These are phyloP conservation scores for Trypanosoma theileri DNA, from an alignment of 208 protist species.

Conservation along the genomic window DNA sequence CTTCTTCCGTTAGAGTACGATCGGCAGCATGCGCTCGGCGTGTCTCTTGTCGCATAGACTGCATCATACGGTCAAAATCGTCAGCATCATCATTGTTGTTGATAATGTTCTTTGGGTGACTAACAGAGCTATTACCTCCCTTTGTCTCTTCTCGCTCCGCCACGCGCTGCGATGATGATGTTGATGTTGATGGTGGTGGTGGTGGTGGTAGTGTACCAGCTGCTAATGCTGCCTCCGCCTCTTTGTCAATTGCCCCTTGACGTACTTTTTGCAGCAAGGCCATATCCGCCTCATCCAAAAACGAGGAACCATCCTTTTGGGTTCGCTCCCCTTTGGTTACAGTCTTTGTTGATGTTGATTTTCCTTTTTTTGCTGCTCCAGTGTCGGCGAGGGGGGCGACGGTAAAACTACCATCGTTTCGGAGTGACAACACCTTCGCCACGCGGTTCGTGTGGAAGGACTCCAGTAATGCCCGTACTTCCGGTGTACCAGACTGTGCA, in stretches of 20 bases:
- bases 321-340: not conserved
- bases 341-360: not conserved
- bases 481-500: conserved; percentile 45
- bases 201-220: too few species aligned
- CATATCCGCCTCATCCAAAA: conserved; percentile 26
- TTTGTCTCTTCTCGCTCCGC: not conserved
- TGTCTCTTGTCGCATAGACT: conserved; percentile 58
- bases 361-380: not conserved
- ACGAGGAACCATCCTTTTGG: not conserved
- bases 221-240: not conserved
- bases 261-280: conserved; percentile 26
- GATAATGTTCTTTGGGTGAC: not conserved
- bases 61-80: conserved; percentile 79
- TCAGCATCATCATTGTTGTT: conserved; percentile 28
- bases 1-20: conserved; percentile 62
- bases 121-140: too few species aligned
- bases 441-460: conserved; percentile 31
- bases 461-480: conserved; percentile 58
- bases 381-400: conserved; percentile 26
- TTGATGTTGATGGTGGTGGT: not conserved
- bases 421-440: conserved; percentile 53
- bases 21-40: conserved; percentile 63
- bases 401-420: conserved; percentile 40
- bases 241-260: not conserved
- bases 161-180: not conserved